Base-by-base conservation (phyloP, 2,329 filamentous ascomycete genomes). In the Alternaria panax region DNA sequence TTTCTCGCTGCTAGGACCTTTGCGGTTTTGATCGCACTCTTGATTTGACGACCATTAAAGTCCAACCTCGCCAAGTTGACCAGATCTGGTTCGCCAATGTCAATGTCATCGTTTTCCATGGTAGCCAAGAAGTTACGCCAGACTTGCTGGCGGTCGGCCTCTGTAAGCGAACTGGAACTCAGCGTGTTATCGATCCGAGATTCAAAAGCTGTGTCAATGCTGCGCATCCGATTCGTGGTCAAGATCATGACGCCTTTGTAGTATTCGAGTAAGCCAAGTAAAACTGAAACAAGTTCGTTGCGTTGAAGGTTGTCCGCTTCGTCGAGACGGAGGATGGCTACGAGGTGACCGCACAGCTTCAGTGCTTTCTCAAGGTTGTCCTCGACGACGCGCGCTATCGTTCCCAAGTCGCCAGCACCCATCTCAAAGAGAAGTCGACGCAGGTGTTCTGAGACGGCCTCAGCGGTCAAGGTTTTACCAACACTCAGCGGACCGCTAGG, bases 231-330 rank as follows among this genome's bases (percentile, higher is more conserved):
- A 51, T 82, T 82, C 4, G 79, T 80, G 0, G 80, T 82, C 5
- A 83, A 62, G 60, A 82, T 80, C 62, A 82, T 67, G 45, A 81
- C 78, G 7, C 80, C 80, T 24, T 73, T 65, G 63, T 78, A 81
- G 61, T 81, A 82, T 47, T 82, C 80, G 20, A 82, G 65, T 0
- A 74, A 62, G 4, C 80, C 73, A 2, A 82, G 67, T 50, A 73
- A 64, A 2, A 70, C 64, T 2, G 67, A 66, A 16, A 73, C 68
- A 3, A 71, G 57, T 14, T 60, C 64, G 38, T 72, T 71, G 11
- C 70, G 59, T 36, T 69, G 57, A 14, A 72, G 46, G 36, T 67
- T 62, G 8, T 88, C 67, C n/a, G 65, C 65, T 28, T 68, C 67
- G 43, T 69, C 65, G 25, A 69, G 51, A 2, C 68, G 58, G 16